Evolutionary conservation across 768 basidiomycete species (phyloP), one percentile per base, ranked within the genome.

Genomic region (Leccinum barrowsii): DNA sequence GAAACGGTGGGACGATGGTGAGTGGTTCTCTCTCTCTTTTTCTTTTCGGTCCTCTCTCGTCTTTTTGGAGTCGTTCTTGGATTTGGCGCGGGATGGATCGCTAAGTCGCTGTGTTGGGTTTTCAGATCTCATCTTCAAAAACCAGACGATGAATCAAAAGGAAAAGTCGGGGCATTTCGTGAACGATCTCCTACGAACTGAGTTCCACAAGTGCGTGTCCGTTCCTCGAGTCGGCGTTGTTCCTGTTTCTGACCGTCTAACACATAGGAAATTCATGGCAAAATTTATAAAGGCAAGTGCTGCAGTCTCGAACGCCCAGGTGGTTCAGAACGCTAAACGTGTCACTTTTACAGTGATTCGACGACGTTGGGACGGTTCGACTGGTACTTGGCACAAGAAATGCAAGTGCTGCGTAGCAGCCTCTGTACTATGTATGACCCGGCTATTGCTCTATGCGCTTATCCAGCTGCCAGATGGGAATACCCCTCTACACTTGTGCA

Each of bases 101-200:
- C 42, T 37, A 11, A 47, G 17, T 35, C 52, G 22, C 19, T 21
- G 3, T 32, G 5, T 10, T 17, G 2, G 8, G 1, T 4, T 62
- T 68, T 32, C 66, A 94, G 94, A 99, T 73, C 78, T 97, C 55
- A 94, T 98, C 68, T 98, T 98, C 85, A 98, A 98, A 78, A 98
- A 98, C 72, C 97, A 99, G 74, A 92, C 97, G 0, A 86, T 86
- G 74, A 83, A 80, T 32, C 71, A 80, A 50, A 81, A 77, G 34
- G 82, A 86, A 55, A 86, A 86, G 69, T 74, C 78, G 2, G 86
- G 87, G 12, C 87, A 90, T 57, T 98, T 98, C 69, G 94, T 98
- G 61, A 98, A 99, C 70, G 97, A 98, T 74, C 78, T 98, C 52
- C 74, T 98, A 59, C 82, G 96, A 70, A 95, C 94, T 53, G 91